Conservation (phyloP, 208 protist species). For the Acanthamoeba triangularis region DNA sequence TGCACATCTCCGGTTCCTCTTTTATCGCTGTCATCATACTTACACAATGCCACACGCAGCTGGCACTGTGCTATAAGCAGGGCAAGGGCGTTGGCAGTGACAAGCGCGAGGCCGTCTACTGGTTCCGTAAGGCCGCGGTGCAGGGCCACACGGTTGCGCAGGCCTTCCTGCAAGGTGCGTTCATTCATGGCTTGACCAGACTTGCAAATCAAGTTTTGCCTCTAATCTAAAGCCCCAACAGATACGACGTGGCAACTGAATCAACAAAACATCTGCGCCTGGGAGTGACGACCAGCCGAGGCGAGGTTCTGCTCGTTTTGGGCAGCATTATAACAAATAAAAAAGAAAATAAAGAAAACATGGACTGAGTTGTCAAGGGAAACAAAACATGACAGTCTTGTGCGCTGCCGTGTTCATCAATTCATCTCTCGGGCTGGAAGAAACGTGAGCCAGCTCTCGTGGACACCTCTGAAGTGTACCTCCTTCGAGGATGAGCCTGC, state of each 20-base stretch:
- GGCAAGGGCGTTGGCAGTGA: constrained; percentile 31
- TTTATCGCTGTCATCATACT: not conserved
- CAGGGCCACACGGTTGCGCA: constrained; percentile 61
- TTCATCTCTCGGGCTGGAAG: too few relatives aligned
- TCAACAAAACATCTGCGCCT: constrained; percentile 5
- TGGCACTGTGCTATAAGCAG: constrained; percentile 74
- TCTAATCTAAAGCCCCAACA: not conserved
- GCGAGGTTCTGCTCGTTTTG: not conserved
- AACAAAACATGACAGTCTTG: too few relatives aligned
- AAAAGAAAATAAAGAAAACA: not conserved
- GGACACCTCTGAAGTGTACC: too few relatives aligned
- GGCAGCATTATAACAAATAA: too few relatives aligned
- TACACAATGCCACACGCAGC: not conserved
- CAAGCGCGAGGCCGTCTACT: constrained; percentile 60
- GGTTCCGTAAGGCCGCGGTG: constrained; percentile 70
- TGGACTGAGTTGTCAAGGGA: not conserved
- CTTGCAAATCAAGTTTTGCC: not conserved
- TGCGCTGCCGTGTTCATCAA: too few relatives aligned
- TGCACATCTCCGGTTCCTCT: not conserved
- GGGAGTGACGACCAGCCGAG: not conserved
- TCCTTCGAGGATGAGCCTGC: not conserved
- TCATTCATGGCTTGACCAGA: not conserved
- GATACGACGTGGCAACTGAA: constrained; percentile 61
- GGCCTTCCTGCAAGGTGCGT: constrained; percentile 66
- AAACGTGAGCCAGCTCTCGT: too few relatives aligned